Evolutionary conservation across 2,329 filamentous ascomycete species (phyloP).

Genomic region (Beauveria brongniartii): DNA sequence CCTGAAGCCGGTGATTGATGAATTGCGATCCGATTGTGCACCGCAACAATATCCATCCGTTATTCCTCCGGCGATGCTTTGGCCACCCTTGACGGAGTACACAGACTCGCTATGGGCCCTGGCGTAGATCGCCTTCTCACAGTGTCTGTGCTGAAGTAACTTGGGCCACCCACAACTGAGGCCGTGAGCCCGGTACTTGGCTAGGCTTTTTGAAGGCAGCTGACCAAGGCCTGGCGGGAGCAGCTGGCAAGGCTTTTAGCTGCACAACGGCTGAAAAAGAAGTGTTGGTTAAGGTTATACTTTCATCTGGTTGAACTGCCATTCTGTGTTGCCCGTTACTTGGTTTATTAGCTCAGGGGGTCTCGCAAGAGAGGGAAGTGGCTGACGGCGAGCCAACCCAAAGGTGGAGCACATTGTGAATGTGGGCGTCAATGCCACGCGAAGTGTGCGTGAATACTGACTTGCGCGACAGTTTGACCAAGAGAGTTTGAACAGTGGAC

Average conservation of each 20-base stretch:
- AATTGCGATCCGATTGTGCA: not conserved
- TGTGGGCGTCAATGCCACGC: slow-evolving; percentile 1
- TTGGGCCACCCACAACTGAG: not conserved
- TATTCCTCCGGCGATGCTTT: not conserved
- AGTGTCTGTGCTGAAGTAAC: slow-evolving; percentile 4
- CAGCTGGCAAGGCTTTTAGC: no score
- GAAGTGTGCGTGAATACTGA: not conserved
- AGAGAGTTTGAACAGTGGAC: slow-evolving; percentile 5
- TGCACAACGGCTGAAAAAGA: not conserved
- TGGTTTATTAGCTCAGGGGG: not conserved
- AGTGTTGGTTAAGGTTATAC: not conserved
- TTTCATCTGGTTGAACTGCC: not conserved
- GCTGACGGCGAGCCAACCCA: not conserved
- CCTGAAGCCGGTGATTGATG: not conserved
- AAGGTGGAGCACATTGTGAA: not conserved
- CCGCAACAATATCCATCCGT: not conserved
- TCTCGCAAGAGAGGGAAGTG: not conserved
- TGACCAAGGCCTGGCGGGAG: not conserved
- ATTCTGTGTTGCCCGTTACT: not conserved
- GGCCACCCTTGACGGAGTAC: not conserved
- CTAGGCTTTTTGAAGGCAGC: not conserved
- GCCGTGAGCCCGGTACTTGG: not conserved
- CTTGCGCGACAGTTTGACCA: not conserved
- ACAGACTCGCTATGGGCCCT: not conserved
- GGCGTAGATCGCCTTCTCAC: not conserved